Evolutionary conservation across 176 grass and related monocot genomes (phyloP), one percentile per base, ranked within the genome.

Genomic region (Zoysia japonica): DNA sequence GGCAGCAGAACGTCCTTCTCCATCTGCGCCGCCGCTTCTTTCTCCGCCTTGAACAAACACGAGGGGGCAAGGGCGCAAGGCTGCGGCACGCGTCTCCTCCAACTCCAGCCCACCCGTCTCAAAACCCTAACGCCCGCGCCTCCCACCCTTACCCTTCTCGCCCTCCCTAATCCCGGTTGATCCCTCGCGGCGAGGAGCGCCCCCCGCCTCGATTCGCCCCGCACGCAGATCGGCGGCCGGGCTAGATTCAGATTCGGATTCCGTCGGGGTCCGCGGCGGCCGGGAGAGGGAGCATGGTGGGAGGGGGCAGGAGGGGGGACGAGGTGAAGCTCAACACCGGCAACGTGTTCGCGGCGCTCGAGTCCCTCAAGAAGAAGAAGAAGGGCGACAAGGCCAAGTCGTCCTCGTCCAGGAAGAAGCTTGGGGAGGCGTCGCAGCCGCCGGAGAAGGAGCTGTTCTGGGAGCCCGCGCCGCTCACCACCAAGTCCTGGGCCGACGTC

Each of bases 291-390:
- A 87, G 47, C 10, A 98, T 98, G 95, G 95, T 87, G 16, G 95
- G 95, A 10, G 87, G 93, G 54, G 95, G 95, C 70, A 84, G 91
- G 76, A 87, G 78, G 78, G 89, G 95, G 75, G 95, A 93, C 3
- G 83, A 93, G 40, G 37, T 89, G n/a, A 98, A 86, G 84, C 89
- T 98, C 81, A 90, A 82, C 81, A 98, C 83, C 65, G 86, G 77
- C 46, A 98, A 98, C 88, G 92, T 98, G 53, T 98, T 94, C 80
- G 95, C 95, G 16, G 95, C 95, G 65, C 92, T 98, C 61, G 95
- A 98, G 61, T 89, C 90, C 16, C 92, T 98, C 17, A 98, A 98
- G 89, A 98, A 94, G 95, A 97, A 97, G 87, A 98, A 94, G 92
- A 98, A 93, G 78, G 91, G 85, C 11, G 89, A 94, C 77, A 88